Conservation (phyloP, 2,329 filamentous ascomycete species). For the Lecanosticta acicola region DNA sequence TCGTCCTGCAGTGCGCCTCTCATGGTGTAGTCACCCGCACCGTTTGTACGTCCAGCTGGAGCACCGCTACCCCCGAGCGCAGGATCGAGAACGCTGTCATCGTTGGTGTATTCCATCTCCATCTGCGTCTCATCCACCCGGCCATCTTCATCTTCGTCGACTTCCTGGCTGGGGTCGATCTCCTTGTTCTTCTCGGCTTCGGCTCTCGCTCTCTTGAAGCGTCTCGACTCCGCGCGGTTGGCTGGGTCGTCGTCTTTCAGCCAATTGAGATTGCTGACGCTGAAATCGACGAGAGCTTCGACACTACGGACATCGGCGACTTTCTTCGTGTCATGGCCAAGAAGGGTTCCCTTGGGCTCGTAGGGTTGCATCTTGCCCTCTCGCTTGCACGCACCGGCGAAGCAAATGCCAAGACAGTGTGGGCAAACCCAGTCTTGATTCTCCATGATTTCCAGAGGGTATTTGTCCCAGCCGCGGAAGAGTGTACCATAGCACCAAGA, state of each 20-base stretch:
- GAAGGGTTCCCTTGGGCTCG: constrained; percentile 75
- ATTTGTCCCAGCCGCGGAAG: constrained; percentile 84
- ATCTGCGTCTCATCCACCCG: constrained; percentile 33
- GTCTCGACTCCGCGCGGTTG: constrained; percentile 33
- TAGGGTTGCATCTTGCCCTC: constrained; percentile 68
- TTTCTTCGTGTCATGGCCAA: constrained; percentile 85
- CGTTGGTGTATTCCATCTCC: constrained; percentile 37
- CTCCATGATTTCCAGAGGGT: constrained; percentile 77
- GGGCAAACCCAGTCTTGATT: constrained; percentile 82
- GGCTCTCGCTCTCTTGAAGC: constrained; percentile 40
- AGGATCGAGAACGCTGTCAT: constrained; percentile 32
- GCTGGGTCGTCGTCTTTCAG: constrained; percentile 52
- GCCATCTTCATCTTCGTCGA: constrained; percentile 37
- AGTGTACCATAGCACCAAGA: constrained; percentile 91
- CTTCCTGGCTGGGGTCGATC: constrained; percentile 41
- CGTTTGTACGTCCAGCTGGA: constrained; percentile 7
- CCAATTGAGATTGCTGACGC: constrained; percentile 81
- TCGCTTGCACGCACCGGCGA: constrained; percentile 72
- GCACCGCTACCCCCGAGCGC: constrained; percentile 23
- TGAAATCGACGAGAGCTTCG: constrained; percentile 85
- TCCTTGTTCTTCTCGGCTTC: constrained; percentile 51
- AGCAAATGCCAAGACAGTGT: constrained; percentile 78
- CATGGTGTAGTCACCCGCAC: constrained; percentile 2
- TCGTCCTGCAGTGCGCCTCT: constrained; percentile 17
- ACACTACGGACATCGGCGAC: constrained; percentile 88